These are phyloP conservation scores for Citrus australasica DNA, from an alignment of 345 rosid genomes.

Conservation along the genomic window DNA sequence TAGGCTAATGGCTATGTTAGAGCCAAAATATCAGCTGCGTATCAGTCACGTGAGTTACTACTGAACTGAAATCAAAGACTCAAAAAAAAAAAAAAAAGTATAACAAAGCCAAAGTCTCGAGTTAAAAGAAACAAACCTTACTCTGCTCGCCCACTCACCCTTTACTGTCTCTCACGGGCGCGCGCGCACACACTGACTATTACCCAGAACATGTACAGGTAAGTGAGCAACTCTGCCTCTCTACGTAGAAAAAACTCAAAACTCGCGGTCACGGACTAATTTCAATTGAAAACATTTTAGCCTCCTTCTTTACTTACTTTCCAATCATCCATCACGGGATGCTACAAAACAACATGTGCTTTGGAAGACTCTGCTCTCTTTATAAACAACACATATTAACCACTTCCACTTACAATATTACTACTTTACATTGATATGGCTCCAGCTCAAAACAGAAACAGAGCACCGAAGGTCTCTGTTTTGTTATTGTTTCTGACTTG, in stretches of 20 bases:
- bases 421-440: constrained; percentile 7
- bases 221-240: too few species aligned
- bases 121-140: background rate
- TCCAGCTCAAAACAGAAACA: constrained; percentile 25
- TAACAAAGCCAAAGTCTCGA: constrained; percentile 8
- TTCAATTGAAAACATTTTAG: constrained; percentile 6
- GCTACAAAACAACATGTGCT: constrained; percentile 41
- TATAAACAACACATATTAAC: background rate
- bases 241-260: background rate
- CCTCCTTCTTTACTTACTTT: background rate
- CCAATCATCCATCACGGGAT: constrained; percentile 42
- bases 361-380: background rate
- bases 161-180: background rate
- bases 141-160: background rate
- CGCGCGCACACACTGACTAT: background rate
- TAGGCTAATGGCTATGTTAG: background rate
- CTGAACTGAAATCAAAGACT: background rate
- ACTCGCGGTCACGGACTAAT: background rate
- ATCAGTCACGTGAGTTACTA: constrained; percentile 2
- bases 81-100: too few species aligned
- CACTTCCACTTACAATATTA: too few species aligned
- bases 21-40: constrained; percentile 8
- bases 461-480: constrained; percentile 33
- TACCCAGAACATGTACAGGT: too few species aligned
- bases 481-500: constrained; percentile 19